These are phyloP conservation scores for Zymoseptoria brevis DNA, from an alignment of 2,329 filamentous ascomycete species.

Conservation along the genomic window DNA sequence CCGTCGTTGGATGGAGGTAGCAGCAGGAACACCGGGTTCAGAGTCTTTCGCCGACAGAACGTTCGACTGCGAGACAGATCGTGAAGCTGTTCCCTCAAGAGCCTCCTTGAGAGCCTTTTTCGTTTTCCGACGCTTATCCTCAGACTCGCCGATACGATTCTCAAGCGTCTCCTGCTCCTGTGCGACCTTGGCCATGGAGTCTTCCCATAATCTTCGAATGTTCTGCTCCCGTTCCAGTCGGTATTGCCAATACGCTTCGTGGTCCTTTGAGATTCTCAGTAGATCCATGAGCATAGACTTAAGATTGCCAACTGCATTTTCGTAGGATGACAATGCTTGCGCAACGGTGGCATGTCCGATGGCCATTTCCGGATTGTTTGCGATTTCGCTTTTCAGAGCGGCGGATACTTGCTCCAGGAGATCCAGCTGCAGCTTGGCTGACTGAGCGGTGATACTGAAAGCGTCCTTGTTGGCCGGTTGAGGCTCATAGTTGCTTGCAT, in stretches of 20 bases:
- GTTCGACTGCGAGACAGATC: conserved; percentile 1
- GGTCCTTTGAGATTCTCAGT: conserved; percentile 83
- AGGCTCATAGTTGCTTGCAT: conserved; percentile 67
- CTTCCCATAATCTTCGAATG: conserved; percentile 94
- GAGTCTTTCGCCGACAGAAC: conserved; percentile 4
- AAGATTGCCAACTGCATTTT: conserved; percentile 79
- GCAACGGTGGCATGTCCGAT: conserved; percentile 70
- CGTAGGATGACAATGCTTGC: conserved; percentile 77
- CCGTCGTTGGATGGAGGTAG: conserved; percentile 43
- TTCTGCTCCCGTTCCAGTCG: conserved; percentile 84
- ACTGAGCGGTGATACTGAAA: conserved; percentile 94
- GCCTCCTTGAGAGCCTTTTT: conserved; percentile 85
- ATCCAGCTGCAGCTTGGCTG: conserved; percentile 84
- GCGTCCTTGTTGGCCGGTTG: conserved; percentile 77
- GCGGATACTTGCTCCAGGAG: conserved; percentile 77
- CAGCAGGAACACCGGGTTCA: conserved; percentile 18
- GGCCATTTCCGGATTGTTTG: conserved; percentile 59
- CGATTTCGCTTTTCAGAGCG: conserved; percentile 66
- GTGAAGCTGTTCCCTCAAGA: conserved; percentile 46
- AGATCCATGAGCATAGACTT: conserved; percentile 78
- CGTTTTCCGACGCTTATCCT: conserved; percentile 80
- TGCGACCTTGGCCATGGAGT: conserved; percentile 96
- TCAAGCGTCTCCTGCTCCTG: conserved; percentile 89
- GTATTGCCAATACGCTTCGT: conserved; percentile 96
- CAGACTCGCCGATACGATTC: conserved; percentile 76